These are phyloP conservation scores for Blastobotrys muscicola DNA, from an alignment of 805 yeast genomes.

Conservation along the genomic window DNA sequence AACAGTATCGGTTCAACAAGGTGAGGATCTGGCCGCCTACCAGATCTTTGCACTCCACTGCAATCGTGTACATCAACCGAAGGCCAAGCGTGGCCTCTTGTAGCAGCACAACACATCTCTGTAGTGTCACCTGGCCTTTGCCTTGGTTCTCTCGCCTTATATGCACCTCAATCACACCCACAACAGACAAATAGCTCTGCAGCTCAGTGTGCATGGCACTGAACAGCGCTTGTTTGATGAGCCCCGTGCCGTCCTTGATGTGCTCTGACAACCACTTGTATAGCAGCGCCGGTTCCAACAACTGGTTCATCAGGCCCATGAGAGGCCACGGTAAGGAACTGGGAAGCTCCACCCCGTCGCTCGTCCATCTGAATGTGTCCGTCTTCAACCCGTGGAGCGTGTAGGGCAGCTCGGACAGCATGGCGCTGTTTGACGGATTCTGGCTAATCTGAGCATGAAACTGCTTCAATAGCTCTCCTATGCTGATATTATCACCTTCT, in stretches of 20 bases:
- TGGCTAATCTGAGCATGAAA: constrained; percentile 9
- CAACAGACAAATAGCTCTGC: constrained; percentile 33
- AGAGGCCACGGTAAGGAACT: constrained; percentile 41
- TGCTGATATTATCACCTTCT: constrained; percentile 1
- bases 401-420: constrained; percentile 23
- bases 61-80: constrained; percentile 44
- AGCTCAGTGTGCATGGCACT: constrained; percentile 38
- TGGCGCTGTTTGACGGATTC: constrained; percentile 8
- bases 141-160: constrained; percentile 23
- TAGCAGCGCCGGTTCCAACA: constrained; percentile 66
- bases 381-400: constrained; percentile 26
- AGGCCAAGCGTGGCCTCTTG: constrained; percentile 45
- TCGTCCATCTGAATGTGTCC: constrained; percentile 13
- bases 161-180: constrained; percentile 38
- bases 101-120: constrained; percentile 33
- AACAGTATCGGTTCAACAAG: constrained; percentile 38
- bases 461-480: constrained; percentile 6
- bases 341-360: constrained; percentile 13
- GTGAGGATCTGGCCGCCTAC: constrained; percentile 51
- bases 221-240: constrained; percentile 53
- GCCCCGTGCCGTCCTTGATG: constrained; percentile 26
- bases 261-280: constrained; percentile 37
- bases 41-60: constrained; percentile 25
- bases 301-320: constrained; percentile 43
- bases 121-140: constrained; percentile 17